Evolutionary conservation across 257 asterid species (phyloP), one percentile per base, ranked within the genome.

Genomic region (Anisodus tanguticus): DNA sequence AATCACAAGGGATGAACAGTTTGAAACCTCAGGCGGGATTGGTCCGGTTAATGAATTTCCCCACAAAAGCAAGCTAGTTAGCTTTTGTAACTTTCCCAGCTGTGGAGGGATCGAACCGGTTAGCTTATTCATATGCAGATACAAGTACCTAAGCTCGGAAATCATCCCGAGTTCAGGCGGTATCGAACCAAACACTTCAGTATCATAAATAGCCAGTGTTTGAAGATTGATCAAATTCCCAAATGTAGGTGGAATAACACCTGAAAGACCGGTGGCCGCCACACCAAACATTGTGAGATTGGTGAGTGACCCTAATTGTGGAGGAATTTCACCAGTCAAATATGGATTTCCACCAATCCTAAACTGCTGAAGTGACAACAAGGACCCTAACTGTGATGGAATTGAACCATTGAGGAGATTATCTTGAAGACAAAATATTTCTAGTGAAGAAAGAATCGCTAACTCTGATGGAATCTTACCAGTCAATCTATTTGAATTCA

Each of bases 21-120:
- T 92, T 0, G 97, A 92, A 58, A 96, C 80, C 82, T 91, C 91
- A 1, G 90, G 31, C 0, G 98, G 97, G 68, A 96, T 91, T 4
- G 87, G 41, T 22, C 95, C 98, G 0, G 98, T 88, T 26, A 96
- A 86, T 0, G 91, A 85, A 82, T 96, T 96, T 2, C 98, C 98
- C 99, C 99, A 96, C 3, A 96, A 82, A 79, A 93, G 95, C 89
- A 96, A 82, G 90, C 95, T 93, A 16, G 97, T 93, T 10, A 94
- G 92, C 88, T 93, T 94, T 60, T 93, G 89, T 84, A 94, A 86
- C 87, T 87, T 88, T 8, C 98, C 97, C 3, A 96, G 62, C 66
- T 91, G 88, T 45, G 93, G 72, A 31, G 99, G 99, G 64, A 96
- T 91, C 8, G 91, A 22, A 19, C 97, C 98, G 15, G 92, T 85